A percentile compares a stretch with the other conserved stretches of the same genome.
These are phyloP conservation scores for Perilla frutescens DNA, from an alignment of 257 asterid species.

Conservation along the genomic window DNA sequence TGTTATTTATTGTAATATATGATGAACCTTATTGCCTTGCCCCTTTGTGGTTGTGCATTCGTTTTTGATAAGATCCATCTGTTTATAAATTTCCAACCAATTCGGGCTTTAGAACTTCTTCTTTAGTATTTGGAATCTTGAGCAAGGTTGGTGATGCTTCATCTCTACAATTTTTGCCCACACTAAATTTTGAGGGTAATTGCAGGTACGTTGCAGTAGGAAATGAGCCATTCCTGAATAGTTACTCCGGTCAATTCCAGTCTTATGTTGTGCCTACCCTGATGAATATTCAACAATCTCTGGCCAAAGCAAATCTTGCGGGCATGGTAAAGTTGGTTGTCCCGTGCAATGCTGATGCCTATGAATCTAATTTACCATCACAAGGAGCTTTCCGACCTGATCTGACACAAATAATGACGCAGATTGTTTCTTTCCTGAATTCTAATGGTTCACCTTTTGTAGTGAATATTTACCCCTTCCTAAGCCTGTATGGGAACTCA, in stretches of 20 bases:
- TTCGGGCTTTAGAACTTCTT: not conserved
- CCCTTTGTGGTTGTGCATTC: not conserved
- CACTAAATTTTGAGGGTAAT: constrained; percentile 35
- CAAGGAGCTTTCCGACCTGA: constrained; percentile 92
- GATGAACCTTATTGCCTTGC: not conserved
- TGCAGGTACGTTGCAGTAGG: constrained; percentile 93
- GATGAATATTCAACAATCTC: constrained; percentile 72
- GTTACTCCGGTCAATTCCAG: constrained; percentile 81
- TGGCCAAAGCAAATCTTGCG: constrained; percentile 72
- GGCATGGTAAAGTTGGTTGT: constrained; percentile 79
- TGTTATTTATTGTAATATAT: not conserved
- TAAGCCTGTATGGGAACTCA: constrained; percentile 82
- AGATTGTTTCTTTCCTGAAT: constrained; percentile 78
- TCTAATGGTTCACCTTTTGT: constrained; percentile 85
- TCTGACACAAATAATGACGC: constrained; percentile 70
- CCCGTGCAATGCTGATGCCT: constrained; percentile 99
- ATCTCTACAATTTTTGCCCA: constrained; percentile 22
- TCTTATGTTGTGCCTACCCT: constrained; percentile 79
- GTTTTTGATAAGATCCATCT: not conserved
- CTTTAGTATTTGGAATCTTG: constrained; percentile 9
- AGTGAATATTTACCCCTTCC: constrained; percentile 88
- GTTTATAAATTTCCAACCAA: not conserved
- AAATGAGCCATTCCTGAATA: constrained; percentile 85
- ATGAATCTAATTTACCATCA: constrained; percentile 83
- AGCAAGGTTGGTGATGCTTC: not conserved